Base-by-base conservation (phyloP, 768 basidiomycete species). In the Pleurotus eryngii region DNA sequence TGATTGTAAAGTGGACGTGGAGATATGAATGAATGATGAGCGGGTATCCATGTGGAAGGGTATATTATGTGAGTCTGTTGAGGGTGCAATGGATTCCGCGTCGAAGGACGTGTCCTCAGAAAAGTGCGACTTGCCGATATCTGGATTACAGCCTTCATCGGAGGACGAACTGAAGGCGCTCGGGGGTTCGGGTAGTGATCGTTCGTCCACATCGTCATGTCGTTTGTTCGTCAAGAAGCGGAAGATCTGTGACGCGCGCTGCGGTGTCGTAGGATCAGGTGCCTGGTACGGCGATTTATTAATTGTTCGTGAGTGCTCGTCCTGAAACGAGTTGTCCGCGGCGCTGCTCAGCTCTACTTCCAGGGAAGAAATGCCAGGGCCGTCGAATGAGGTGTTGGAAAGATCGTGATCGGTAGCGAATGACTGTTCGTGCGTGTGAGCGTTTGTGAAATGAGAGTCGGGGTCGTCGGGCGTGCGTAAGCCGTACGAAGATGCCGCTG, bases 241-340 rank as follows among this genome's bases (percentile, higher is more conserved):
- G 58, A 92, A 92, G 17, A 92, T 78, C 60, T 90, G 84, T 2
- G 89, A 86, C 18, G 90, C 90, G 30, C 87, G 79, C 61, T 82
- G 83, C 12, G 86, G 82, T 22, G 83, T 85, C 56, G 70, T 73
- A 4, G 80, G 74, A 40, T 78, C 74, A 22, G 68, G 64, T 55
- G 60, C 65, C 22, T 58, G 62, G 59, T 78, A 74, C 11, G 77
- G 73, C 35, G 56, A 61, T 39, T 65, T 67, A 37, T 59, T 42
- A 8, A 40, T 18, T 14, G 24, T 26, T 22, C 11, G 37, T 5
- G n/a, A 22, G 14, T 15, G 20, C n/a, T 22, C 67, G 69, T 53
- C 55, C 5, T 46, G 43, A 20, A 56, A 46, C 17, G 55, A 56
- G 7, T 56, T n/a, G 53, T 84, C 81, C 20, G 74, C 70, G 11